These are phyloP conservation scores for Camellia oleifera DNA, from an alignment of 179 eudicot genomes.

Conservation along the genomic window DNA sequence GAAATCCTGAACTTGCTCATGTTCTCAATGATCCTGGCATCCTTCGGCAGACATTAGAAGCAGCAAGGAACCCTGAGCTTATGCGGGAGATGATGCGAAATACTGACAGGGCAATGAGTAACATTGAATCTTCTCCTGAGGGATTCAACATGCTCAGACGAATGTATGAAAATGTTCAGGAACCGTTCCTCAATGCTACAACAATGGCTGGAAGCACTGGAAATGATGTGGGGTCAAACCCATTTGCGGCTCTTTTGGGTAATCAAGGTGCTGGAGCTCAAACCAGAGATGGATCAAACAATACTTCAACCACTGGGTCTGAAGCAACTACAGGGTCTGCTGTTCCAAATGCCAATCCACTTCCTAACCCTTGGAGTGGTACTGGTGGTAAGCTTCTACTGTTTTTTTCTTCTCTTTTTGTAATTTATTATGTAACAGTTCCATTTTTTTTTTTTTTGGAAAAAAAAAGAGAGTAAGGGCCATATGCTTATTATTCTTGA, in stretches of 20 bases:
- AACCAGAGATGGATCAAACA: slow-evolving; percentile 44
- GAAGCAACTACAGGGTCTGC: slow-evolving; percentile 49
- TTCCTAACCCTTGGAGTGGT: slow-evolving; percentile 88
- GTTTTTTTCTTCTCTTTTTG: not conserved
- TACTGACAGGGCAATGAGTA: slow-evolving; percentile 99
- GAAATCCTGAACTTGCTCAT: slow-evolving; percentile 96
- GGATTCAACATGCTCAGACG: slow-evolving; percentile 98
- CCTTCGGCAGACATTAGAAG: slow-evolving; percentile 92
- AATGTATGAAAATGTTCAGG: slow-evolving; percentile 99
- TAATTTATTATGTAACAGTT: not conserved
- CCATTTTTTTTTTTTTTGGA: not conserved
- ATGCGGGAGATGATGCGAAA: slow-evolving; percentile 99
- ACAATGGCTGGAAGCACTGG: slow-evolving; percentile 62
- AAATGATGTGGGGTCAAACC: slow-evolving; percentile 65
- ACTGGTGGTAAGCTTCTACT: slow-evolving; percentile 49
- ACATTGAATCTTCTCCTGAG: slow-evolving; percentile 97
- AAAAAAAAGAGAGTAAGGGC: no score
- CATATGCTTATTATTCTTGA: not conserved
- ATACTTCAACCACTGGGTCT: slow-evolving; percentile 61
- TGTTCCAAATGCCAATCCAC: slow-evolving; percentile 81
- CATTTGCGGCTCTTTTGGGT: slow-evolving; percentile 89
- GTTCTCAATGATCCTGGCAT: slow-evolving; percentile 90
- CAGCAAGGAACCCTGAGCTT: slow-evolving; percentile 96
- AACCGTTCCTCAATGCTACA: slow-evolving; percentile 92
- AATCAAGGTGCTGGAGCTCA: slow-evolving; percentile 66